Conservation (phyloP, 768 basidiomycete species). For the Russula vinacea region DNA sequence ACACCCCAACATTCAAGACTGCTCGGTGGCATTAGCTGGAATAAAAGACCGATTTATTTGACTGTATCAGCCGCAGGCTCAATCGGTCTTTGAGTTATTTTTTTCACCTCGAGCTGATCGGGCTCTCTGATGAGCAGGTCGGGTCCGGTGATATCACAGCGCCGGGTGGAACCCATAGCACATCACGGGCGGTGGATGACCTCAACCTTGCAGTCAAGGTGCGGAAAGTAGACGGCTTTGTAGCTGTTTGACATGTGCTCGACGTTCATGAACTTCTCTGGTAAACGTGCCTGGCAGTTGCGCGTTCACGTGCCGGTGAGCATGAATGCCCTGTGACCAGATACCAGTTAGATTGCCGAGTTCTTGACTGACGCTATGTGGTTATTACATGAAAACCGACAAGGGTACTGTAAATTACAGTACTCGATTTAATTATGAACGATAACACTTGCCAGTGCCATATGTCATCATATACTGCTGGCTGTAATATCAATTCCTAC, state of each 20-base stretch:
- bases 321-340: background rate
- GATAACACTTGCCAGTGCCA: background rate
- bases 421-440: background rate
- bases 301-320: background rate
- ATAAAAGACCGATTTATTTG: background rate
- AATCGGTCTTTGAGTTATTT: background rate
- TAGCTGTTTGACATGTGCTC: background rate
- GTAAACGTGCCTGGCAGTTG: background rate
- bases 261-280: slow-evolving; percentile 1
- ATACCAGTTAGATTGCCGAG: background rate
- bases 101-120: background rate
- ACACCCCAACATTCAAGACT: background rate
- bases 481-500: too few relatives aligned
- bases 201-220: background rate
- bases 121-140: background rate
- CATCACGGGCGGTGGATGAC: background rate
- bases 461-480: background rate
- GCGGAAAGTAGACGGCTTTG: slow-evolving; percentile 1
- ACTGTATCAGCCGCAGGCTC: background rate
- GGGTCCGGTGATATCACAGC: background rate
- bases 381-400: background rate
- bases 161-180: background rate
- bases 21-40: background rate
- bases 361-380: background rate
- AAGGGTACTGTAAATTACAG: background rate